These are phyloP conservation scores for Sporothrix brasiliensis DNA, from an alignment of 2,329 filamentous ascomycete genomes.

Conservation along the genomic window DNA sequence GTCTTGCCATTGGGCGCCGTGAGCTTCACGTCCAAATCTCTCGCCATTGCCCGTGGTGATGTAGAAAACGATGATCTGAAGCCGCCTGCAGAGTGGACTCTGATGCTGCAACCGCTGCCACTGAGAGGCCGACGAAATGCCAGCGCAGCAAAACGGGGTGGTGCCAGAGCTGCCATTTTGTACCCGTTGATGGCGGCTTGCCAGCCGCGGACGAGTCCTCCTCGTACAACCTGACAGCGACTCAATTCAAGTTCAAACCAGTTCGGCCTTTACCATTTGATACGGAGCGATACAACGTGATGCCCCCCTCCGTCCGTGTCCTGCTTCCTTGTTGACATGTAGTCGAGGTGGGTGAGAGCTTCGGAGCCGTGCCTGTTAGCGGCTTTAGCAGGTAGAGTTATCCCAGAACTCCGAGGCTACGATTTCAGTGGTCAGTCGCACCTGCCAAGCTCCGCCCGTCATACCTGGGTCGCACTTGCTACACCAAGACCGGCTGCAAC, in stretches of 20 bases:
- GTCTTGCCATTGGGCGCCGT: constrained; percentile 74
- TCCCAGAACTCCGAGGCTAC: neutral
- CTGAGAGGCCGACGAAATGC: constrained; percentile 4
- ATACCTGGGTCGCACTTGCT: constrained; percentile 11
- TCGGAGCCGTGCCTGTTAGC: constrained; percentile 7
- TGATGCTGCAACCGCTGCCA: neutral
- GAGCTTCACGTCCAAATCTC: constrained; percentile 56
- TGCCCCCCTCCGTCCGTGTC: neutral
- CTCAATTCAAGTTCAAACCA: neutral
- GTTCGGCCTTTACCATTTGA: neutral
- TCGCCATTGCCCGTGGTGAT: neutral
- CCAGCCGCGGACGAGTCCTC: no score
- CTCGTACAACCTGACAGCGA: neutral
- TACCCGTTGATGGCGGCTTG: neutral
- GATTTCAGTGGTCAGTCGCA: neutral
- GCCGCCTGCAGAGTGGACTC: neutral
- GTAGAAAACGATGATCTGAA: constrained; percentile 15
- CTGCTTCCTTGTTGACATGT: neutral
- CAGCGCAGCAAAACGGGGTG: neutral
- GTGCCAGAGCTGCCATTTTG: neutral
- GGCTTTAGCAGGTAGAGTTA: neutral
- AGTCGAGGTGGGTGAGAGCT: neutral
- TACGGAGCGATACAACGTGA: neutral
- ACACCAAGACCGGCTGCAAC: neutral
- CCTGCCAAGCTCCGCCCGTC: neutral